These are phyloP conservation scores for Fusarium sarcochroum DNA, from an alignment of 2,329 filamentous ascomycete species.

Conservation along the genomic window DNA sequence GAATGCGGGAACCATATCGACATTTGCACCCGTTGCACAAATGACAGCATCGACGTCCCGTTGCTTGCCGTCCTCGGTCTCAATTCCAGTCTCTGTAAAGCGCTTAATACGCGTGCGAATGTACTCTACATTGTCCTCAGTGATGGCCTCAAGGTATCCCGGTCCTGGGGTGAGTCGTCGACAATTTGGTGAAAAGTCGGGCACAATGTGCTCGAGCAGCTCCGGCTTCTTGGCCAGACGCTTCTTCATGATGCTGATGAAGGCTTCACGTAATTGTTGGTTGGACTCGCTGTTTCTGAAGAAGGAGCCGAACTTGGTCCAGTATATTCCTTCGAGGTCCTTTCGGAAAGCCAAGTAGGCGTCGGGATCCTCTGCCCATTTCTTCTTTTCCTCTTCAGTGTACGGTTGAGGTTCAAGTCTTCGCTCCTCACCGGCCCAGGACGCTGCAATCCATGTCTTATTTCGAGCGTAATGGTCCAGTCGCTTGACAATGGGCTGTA, in stretches of 20 bases:
- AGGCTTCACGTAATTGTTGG: conserved; percentile 61
- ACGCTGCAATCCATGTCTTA: conserved; percentile 76
- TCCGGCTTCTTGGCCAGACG: conserved; percentile 68
- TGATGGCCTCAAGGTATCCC: conserved; percentile 76
- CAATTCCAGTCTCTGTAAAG: conserved; percentile 72
- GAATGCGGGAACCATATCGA: conserved; percentile 71
- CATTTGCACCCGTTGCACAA: conserved; percentile 77
- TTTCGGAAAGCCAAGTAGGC: conserved; percentile 73
- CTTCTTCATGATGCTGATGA: conserved; percentile 63
- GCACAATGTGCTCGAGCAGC: conserved; percentile 68
- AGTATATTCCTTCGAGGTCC: conserved; percentile 72
- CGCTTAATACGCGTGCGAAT: conserved; percentile 69
- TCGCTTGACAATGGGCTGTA: conserved; percentile 63
- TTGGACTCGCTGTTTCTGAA: conserved; percentile 69
- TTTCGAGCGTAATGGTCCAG: conserved; percentile 76
- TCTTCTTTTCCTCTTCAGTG: conserved; percentile 67
- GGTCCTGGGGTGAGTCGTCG: conserved; percentile 75
- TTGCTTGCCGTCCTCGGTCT: conserved; percentile 69
- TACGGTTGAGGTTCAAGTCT: conserved; percentile 70
- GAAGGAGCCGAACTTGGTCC: conserved; percentile 67
- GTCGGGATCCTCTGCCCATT: conserved; percentile 69
- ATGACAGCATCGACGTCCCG: conserved; percentile 75
- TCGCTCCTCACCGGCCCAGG: conserved; percentile 69
- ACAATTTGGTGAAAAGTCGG: conserved; percentile 75
- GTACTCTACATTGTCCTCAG: conserved; percentile 72